Conservation (phyloP, 2,329 filamentous ascomycete genomes). For the Xylariomycetidae sp. region DNA sequence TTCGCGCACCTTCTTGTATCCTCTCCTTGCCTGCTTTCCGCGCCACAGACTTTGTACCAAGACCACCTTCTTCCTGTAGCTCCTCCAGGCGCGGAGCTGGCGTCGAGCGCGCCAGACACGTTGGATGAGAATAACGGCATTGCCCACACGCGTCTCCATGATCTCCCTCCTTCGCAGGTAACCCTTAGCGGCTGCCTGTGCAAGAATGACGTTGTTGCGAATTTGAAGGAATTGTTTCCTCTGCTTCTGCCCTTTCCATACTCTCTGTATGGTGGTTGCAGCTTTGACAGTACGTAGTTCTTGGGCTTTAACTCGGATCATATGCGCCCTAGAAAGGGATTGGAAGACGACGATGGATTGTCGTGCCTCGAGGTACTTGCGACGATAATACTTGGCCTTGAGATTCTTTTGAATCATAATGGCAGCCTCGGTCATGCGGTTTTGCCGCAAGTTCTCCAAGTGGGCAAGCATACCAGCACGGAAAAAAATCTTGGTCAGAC, state of each 20-base stretch:
- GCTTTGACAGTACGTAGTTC: constrained; percentile 79
- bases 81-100: constrained; percentile 75
- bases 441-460: constrained; percentile 89
- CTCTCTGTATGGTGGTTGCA: constrained; percentile 88
- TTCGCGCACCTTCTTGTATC: constrained; percentile 88
- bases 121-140: constrained; percentile 87
- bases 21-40: constrained; percentile 72
- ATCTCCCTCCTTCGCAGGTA: constrained; percentile 87
- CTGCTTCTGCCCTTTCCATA: constrained; percentile 92
- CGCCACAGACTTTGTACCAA: constrained; percentile 92
- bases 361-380: constrained; percentile 82
- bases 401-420: constrained; percentile 99
- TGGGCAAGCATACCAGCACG: constrained; percentile 98
- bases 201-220: constrained; percentile 77
- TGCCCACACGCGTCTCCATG: constrained; percentile 87
- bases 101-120: constrained; percentile 80
- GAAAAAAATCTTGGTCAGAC: constrained; percentile 99
- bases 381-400: constrained; percentile 89
- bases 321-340: constrained; percentile 69
- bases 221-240: constrained; percentile 74
- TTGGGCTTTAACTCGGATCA: constrained; percentile 72
- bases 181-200: constrained; percentile 88
- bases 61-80: constrained; percentile 83
- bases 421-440: constrained; percentile 84
- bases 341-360: constrained; percentile 78